Evolutionary conservation across 2,329 filamentous ascomycete species (phyloP), one percentile per base, ranked within the genome.

Genomic region (Emydomyces testavorans): DNA sequence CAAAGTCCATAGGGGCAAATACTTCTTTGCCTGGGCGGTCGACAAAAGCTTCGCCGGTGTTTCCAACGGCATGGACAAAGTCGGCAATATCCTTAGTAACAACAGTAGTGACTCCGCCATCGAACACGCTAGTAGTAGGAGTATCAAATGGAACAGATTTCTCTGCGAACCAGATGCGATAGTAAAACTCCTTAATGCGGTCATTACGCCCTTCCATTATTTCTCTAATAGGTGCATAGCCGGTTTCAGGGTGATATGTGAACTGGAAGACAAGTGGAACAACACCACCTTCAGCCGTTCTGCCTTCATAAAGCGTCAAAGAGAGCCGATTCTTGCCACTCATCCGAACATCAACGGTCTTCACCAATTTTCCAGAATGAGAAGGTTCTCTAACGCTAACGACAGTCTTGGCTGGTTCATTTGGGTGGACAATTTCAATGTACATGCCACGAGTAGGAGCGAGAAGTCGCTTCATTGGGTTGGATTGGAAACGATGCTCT

Each of bases 111-210:
- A 82, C 81, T 55, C 92, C 92, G 62, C 92, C 92, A 56, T 92
- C 86, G 62, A 98, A 98, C 57, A 80, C 82, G 62, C 85, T 83
- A 4, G 86, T 89, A 45, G 94, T 85, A 29, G 85, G 75, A 13
- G 84, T 82, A 59, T 95, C 83, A 48, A 95, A 85, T 48, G 93
- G 82, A 43, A 93, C 76, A 36, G 76, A 69, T 60, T 94, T 89
- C 51, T 89, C 77, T 35, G 88, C 92, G 59, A 98, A 98, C 92
- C 92, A 98, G 56, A 93, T 82, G 57, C 82, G 82, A 80, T 94
- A 98, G 76, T 98, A 98, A 66, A 98, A 98, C 67, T 94, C 86
- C 75, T 98, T 98, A 74, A 98, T 96, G 55, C 87, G 85, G 63
- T 98, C 90, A 64, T 98, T 98, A 62, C 92, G 87, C 48, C 79